Evolutionary conservation across 129 eudicot genomes (phyloP), one percentile per base, ranked within the genome.

Genomic region (Artemisia annua): DNA sequence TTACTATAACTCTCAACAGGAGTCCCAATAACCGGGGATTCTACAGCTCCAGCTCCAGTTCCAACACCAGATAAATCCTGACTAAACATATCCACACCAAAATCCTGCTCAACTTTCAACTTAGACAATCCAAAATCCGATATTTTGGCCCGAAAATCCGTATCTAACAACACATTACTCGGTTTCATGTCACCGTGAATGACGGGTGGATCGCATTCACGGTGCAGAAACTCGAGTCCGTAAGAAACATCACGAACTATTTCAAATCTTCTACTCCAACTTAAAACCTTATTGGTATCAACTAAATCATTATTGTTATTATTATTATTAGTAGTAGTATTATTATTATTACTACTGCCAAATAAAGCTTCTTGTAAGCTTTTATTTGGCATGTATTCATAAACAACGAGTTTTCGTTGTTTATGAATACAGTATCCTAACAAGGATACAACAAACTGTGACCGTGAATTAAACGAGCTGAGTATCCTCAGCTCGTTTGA

Each of bases 181-280:
- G 99, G 99, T 83, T 95, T 95, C 20, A 95, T 86, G 74, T 95
- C 99, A 14, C 99, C 96, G 76, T 95, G 99, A 75, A 95, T 91
- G 69, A 95, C 99, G 13, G 99, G 91, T 9, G 99, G 99, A 48
- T 91, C 99, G 75, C 97, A 95, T 43, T 86, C 96, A 67, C 80
- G 78, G 66, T 95, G 99, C 78, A 95, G 70, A 77, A 95, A 90
- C 61, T 82, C 89, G 63, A 95, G 83, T 13, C 97, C 99, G 53
- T 83, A 81, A 6, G 93, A 81, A 77, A 95, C 81, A 78, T 90
- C 97, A 32, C 77, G 87, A 48, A 95, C 74, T 1, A 88, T 75
- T 68, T 80, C 80, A 63, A 88, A 88, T 62, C 99, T 87, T 73
- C 74, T 80, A 12, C 72, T 67, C 99, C 99, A 95, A 78, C 70